Base-by-base conservation (phyloP, 495 filamentous ascomycete genomes). In the Neurospora hispaniola region DNA sequence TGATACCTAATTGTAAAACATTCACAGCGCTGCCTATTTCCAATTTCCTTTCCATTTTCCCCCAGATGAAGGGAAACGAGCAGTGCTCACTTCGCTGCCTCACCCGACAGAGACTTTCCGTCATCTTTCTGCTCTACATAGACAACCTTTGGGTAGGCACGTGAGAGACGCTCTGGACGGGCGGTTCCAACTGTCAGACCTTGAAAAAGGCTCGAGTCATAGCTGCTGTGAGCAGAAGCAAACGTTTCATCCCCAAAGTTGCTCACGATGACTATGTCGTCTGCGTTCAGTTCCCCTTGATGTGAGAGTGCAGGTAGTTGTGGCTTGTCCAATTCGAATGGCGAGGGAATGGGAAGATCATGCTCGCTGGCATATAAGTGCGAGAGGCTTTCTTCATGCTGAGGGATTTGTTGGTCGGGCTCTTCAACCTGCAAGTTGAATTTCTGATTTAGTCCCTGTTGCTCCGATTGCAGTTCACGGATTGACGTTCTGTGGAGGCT, bases 151-250 rank as follows among this genome's bases (percentile, higher is more conserved):
- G 72, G 62, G 46, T 71, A 75, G 12, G 43, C 72, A 42, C 74
- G 74, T 40, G 74, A 75, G 39, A 75, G 18, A 16, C 74, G 74
- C 42, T 75, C 46, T 9, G 72, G 74, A 20, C 70, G 72, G 23
- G 74, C 74, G 2, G 54, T 66, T 38, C 35, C 27, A 38, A 66
- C 54, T 16, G 27, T 66, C 3, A 38, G 23, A 35, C 27, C 27
- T 18, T 35, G 54, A 38, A 35, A 23, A 16, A 35, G 12, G 8
- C 12, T 27, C 2, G 54, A 66, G 27, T 66, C 27, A 18, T 66
- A 66, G 54, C 27, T 35, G 54, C 27, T 66, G 54, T 31, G 23
- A 35, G 54, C 7, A 2, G 54, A 66, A 35, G 31, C 14, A 66
- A 35, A 35, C 54, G 54, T 66, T 18, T 66, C 54, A 18, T 35